Percentiles rank a stretch among this genome's conserved stretches.
These are phyloP conservation scores for Gynandropsis gynandra DNA, from an alignment of 345 rosid species.

Conservation along the genomic window DNA sequence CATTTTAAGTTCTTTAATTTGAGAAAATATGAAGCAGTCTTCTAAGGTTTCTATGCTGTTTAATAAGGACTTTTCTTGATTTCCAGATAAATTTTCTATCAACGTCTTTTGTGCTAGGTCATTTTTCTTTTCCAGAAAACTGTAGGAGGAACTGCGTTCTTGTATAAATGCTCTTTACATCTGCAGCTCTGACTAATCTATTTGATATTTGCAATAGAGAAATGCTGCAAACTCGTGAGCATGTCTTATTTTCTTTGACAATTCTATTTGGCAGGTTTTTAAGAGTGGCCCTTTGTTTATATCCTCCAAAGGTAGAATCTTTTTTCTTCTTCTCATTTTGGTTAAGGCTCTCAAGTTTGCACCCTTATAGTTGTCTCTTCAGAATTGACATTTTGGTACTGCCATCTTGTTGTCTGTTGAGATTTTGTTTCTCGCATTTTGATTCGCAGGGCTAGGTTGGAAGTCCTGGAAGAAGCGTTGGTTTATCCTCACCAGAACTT, in stretches of 20 bases:
- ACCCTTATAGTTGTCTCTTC: background rate
- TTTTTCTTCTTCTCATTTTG: background rate
- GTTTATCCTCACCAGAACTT: conserved; percentile 93
- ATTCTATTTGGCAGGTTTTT: conserved; percentile 54
- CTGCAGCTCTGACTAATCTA: conserved; percentile 4
- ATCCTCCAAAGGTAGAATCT: conserved; percentile 81
- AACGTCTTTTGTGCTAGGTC: too few relatives aligned
- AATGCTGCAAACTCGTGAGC: background rate
- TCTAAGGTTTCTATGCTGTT: background rate
- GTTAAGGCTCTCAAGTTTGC: background rate
- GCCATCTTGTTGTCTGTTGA: conserved; percentile 11
- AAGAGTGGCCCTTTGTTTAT: conserved; percentile 97
- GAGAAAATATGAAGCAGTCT: conserved; percentile 5
- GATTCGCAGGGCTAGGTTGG: conserved; percentile 88
- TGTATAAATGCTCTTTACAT: background rate
- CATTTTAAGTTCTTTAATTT: background rate
- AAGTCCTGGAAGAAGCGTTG: conserved; percentile 99
- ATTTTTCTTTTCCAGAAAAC: background rate
- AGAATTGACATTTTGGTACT: conserved; percentile 6
- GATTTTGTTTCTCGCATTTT: conserved; percentile 5
- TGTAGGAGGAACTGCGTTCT: background rate
- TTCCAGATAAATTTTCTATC: background rate
- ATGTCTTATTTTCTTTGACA: conserved; percentile 6
- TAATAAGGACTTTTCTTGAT: background rate
- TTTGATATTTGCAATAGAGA: background rate